Conservation (phyloP, 208 protist species). For the Herpetomonas tarakana region DNA sequence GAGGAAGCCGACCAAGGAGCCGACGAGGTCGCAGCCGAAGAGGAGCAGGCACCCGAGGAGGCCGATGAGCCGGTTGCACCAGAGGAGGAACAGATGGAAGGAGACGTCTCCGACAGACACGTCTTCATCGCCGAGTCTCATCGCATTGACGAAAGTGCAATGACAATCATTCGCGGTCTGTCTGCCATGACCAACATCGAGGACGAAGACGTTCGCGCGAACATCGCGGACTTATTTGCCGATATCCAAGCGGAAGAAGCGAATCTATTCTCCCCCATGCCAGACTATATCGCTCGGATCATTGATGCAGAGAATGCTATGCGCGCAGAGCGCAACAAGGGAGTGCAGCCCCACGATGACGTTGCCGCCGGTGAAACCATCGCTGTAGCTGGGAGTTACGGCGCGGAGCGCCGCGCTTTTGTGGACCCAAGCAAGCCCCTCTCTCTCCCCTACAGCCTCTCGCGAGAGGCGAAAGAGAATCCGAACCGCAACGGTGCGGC, state of each 20-base stretch:
- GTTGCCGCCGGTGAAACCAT: conserved; percentile 2
- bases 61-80: conserved; percentile 4
- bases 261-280: conserved; percentile 62
- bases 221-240: conserved; percentile 34
- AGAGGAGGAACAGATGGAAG: conserved; percentile 8
- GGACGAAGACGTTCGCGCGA: conserved; percentile 10
- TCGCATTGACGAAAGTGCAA: conserved; percentile 42
- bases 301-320: conserved; percentile 9
- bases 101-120: conserved; percentile 13
- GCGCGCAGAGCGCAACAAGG: conserved; percentile 13
- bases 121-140: conserved; percentile 32
- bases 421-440: conserved; percentile 73
- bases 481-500: conserved; percentile 13
- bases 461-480: conserved; percentile 36
- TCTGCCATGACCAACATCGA: conserved; percentile 23
- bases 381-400: conserved; percentile 8
- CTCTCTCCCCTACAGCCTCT: conserved; percentile 36
- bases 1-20: conserved; percentile 5
- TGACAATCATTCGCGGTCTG: conserved; percentile 44
- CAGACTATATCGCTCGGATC: conserved; percentile 32
- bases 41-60: neutral
- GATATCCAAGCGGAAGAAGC: conserved; percentile 64
- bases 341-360: conserved; percentile 13
- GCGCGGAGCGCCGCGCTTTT: conserved; percentile 39
- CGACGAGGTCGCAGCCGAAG: conserved; percentile 8